phyloP scores from a whole-genome alignment of 257 asterid species.

The Euphrasia confusa region DNA sequence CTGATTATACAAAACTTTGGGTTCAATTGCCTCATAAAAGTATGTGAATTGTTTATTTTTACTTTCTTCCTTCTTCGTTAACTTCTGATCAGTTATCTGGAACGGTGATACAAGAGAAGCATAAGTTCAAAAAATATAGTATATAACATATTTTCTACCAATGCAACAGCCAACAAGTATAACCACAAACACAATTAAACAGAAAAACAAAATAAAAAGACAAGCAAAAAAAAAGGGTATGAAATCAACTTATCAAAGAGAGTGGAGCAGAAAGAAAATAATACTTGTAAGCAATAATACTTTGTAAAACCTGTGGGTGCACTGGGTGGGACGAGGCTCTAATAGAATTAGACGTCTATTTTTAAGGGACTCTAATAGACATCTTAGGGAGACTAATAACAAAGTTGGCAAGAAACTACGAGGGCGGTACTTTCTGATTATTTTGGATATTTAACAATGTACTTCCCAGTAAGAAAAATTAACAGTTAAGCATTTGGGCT shows the following conservation, averaged over 20 bases:
- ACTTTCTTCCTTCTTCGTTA: constrained; percentile 83
- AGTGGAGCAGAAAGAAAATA: background rate
- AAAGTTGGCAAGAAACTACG: background rate
- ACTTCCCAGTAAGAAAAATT: background rate
- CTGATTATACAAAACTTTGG: background rate
- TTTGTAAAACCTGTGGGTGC: background rate
- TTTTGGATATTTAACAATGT: background rate
- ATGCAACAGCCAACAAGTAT: constrained; percentile 3
- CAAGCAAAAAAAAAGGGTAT: background rate
- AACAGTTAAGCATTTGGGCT: background rate
- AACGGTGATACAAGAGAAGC: constrained; percentile 23
- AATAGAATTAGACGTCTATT: too few relatives aligned
- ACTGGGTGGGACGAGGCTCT: background rate
- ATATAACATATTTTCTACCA: background rate
- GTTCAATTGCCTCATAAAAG: background rate
- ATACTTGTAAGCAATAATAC: background rate
- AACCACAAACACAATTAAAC: constrained; percentile 17
- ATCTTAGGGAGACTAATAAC: background rate
- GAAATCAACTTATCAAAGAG: background rate
- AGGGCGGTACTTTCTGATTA: background rate
- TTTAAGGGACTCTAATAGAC: background rate
- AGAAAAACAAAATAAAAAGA: background rate
- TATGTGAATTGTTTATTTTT: constrained; percentile 4
- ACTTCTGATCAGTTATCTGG: constrained; percentile 66
- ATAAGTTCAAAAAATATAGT: constrained; percentile 10